Percentiles rank a stretch among this genome's conserved stretches.
Evolutionary conservation across 1,284 basidiomycete genomes (phyloP).

Genomic region (Mycena citricolor): DNA sequence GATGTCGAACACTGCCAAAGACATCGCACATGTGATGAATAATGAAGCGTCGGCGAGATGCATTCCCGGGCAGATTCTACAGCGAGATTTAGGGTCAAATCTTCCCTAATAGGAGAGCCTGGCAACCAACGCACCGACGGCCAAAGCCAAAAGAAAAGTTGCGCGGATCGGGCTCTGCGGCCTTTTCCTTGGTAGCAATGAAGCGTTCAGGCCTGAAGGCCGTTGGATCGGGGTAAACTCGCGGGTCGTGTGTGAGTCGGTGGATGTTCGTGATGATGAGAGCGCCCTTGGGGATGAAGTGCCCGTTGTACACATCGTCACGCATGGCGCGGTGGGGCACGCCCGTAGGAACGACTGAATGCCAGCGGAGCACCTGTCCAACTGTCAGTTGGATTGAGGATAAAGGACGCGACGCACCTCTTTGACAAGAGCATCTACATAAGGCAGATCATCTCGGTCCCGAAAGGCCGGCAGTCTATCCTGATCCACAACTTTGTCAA

Average conservation of each 20-base stretch:
- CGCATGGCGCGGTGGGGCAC: conserved; percentile 52
- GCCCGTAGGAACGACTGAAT: conserved; percentile 48
- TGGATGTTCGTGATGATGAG: conserved; percentile 52
- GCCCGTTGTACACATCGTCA: conserved; percentile 54
- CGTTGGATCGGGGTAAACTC: conserved; percentile 45
- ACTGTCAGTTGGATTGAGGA: conserved; percentile 1
- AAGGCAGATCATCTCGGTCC: conserved; percentile 60
- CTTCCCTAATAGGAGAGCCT: conserved; percentile 3
- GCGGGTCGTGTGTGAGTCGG: conserved; percentile 50
- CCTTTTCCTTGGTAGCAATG: conserved; percentile 36
- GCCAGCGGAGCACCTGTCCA: conserved; percentile 54
- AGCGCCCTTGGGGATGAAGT: conserved; percentile 52
- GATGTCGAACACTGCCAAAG: conserved; percentile 54
- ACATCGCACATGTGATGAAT: conserved; percentile 54
- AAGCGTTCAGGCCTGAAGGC: conserved; percentile 49
- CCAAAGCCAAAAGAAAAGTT: conserved; percentile 59
- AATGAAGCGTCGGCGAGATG: conserved; percentile 58
- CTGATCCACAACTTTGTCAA: conserved; percentile 59
- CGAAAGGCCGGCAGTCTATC: conserved; percentile 60
- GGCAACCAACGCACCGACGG: conserved; percentile 45
- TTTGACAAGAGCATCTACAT: conserved; percentile 57
- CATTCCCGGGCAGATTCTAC: conserved; percentile 55
- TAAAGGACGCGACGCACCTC: conserved; percentile 36
- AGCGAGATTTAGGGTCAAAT: conserved; percentile 6
- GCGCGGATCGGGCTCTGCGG: conserved; percentile 53